Conservation (phyloP, 2,329 filamentous ascomycete species). For the Diaporthe australafricana region DNA sequence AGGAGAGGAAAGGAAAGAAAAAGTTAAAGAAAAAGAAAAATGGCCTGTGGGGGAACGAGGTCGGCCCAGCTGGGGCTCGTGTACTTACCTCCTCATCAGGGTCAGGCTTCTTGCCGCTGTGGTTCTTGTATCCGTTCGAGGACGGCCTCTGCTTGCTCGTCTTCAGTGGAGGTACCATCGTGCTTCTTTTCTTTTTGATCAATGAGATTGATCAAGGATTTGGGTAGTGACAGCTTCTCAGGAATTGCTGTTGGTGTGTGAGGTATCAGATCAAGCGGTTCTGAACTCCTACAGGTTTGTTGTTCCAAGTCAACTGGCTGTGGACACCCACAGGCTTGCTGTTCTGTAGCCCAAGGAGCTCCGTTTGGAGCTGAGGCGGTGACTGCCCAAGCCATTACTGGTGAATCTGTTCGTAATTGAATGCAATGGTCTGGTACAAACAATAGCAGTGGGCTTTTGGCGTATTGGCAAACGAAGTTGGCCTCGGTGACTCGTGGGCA, state of each 20-base stretch:
- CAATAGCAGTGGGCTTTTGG: too few relatives aligned
- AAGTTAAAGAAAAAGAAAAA: too few relatives aligned
- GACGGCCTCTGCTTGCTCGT: neutral
- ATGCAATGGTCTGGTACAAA: too few relatives aligned
- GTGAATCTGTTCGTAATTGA: too few relatives aligned
- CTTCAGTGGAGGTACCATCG: neutral
- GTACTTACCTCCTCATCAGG: neutral
- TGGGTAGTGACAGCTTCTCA: neutral
- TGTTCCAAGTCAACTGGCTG: too few relatives aligned
- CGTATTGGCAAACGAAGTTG: neutral
- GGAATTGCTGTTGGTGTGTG: neutral
- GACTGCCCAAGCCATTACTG: neutral
- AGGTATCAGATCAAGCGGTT: too few relatives aligned
- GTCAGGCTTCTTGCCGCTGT: neutral
- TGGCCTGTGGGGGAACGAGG: too few relatives aligned
- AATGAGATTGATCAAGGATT: neutral
- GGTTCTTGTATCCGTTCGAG: neutral
- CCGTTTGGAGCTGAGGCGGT: neutral
- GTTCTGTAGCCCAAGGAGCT: neutral
- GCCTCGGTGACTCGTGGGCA: neutral
- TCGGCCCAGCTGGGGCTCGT: too few relatives aligned
- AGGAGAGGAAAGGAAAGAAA: too few relatives aligned
- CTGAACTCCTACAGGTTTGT: too few relatives aligned
- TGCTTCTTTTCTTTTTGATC: too few relatives aligned
- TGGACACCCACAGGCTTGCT: too few relatives aligned